These are phyloP conservation scores for Scleromitrula shiraiana DNA, from an alignment of 2,329 filamentous ascomycete species.

Conservation along the genomic window DNA sequence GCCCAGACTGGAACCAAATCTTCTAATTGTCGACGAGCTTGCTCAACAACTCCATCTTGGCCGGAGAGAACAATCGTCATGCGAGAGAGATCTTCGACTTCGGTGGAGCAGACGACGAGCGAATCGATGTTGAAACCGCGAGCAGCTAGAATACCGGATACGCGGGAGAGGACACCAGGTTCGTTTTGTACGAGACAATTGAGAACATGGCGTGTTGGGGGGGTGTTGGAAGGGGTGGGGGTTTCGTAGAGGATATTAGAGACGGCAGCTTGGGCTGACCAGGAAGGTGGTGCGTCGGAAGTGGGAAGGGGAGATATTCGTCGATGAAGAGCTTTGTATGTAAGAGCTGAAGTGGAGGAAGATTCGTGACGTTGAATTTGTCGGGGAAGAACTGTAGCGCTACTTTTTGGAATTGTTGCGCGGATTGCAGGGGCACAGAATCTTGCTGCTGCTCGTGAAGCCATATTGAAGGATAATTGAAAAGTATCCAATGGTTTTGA, in stretches of 20 bases:
- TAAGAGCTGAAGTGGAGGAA: slow-evolving; percentile 82
- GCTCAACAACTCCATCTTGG: slow-evolving; percentile 94
- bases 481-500: slow-evolving; percentile 1
- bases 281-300: slow-evolving; percentile 64
- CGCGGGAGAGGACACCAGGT: slow-evolving; percentile 90
- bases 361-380: slow-evolving; percentile 31
- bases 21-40: slow-evolving; percentile 89
- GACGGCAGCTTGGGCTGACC: slow-evolving; percentile 90
- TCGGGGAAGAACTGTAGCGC: slow-evolving; percentile 15
- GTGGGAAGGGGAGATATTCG: slow-evolving; percentile 80
- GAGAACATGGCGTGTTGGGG: slow-evolving; percentile 89
- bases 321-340: slow-evolving; percentile 94
- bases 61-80: slow-evolving; percentile 98
- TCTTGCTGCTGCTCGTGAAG: slow-evolving; percentile 26
- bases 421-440: slow-evolving; percentile 18
- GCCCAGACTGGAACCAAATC: slow-evolving; percentile 98
- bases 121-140: slow-evolving; percentile 99
- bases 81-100: slow-evolving; percentile 90
- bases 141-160: slow-evolving; percentile 92
- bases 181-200: slow-evolving; percentile 99
- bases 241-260: slow-evolving; percentile 99
- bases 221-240: slow-evolving; percentile 70
- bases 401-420: slow-evolving; percentile 17
- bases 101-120: slow-evolving; percentile 93
- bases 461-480: slow-evolving; percentile 19